Evolutionary conservation across 768 basidiomycete genomes (phyloP), one percentile per base, ranked within the genome.

Genomic region (Macrolepiota albuminosa): DNA sequence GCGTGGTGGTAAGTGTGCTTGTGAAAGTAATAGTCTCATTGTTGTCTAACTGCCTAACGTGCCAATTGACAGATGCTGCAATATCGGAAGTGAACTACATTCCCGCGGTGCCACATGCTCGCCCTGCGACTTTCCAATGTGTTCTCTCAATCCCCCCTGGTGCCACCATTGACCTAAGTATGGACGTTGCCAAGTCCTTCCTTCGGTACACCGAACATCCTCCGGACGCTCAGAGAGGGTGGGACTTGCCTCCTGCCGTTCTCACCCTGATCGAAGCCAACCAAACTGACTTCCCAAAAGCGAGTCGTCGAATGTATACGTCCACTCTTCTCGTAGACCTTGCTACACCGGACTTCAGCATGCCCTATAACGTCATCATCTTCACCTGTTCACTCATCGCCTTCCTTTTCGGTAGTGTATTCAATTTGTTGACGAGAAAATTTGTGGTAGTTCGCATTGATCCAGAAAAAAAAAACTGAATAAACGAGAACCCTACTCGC

Each of bases 291-390:
- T 66, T 66, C n/a, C 33, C 55, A 13, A 53, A 63, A 36, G 56
- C 60, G 57, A 65, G 61, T 31, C 61, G 60, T 37, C 72, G 87
- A 48, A 81, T 97, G 49, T 96, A 96, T 72, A 94, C 93, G 2
- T 79, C 84, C 0, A 81, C 87, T 9, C 79, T 96, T 29, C 84
- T 98, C 40, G 84, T 95, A 48, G 93, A 95, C 71, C 82, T 97
- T n/a, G 89, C 96, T n/a, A 94, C 93, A 39, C 97, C 96, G 0
- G 97, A 98, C 72, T 98, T 98, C 71, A 95, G 92, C 72, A 98
- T 98, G 97, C 97, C 97, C 1, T 98, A 98, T 77, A 99, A 98
- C 75, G 96, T 98, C 50, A 98, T 98, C 73, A 98, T 98, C 68
- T 89, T 98, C 78, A 94, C 84, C 60, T 93, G 89, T 69, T 94